Percentiles rank a stretch among this genome's conserved stretches.
Conservation (phyloP, 176 grass and related monocot genomes). For the Hsuehochloa calcarea region DNA sequence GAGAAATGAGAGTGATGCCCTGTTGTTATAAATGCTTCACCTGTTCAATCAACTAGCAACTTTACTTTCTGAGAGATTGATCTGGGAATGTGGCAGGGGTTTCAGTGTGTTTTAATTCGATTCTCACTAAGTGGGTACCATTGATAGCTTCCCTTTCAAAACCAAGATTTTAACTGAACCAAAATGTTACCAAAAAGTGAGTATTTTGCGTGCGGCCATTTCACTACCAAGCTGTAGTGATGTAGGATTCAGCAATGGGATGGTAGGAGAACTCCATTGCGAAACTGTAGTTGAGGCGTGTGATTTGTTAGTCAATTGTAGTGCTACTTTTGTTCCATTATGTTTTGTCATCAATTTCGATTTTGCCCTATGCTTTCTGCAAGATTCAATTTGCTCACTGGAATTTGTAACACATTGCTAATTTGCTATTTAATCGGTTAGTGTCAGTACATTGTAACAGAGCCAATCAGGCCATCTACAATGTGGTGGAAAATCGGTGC, state of each 20-base stretch:
- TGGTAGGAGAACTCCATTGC: background rate
- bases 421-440: background rate
- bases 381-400: constrained; percentile 13
- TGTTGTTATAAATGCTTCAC: background rate
- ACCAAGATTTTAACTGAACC: background rate
- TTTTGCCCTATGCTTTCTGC: background rate
- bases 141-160: constrained; percentile 2
- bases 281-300: background rate
- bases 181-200: background rate
- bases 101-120: background rate
- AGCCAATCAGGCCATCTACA: background rate
- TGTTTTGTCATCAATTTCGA: background rate
- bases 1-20: background rate
- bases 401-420: background rate
- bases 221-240: background rate
- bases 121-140: background rate
- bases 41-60: background rate
- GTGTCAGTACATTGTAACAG: background rate
- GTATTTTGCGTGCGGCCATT: background rate
- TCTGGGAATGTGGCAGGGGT: background rate
- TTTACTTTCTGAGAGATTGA: background rate
- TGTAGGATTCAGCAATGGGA: background rate
- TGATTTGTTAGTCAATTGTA: background rate
- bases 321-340: background rate
- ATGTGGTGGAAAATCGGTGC: too few relatives aligned